Evolutionary conservation across 306 rosid genomes (phyloP), one percentile per base, ranked within the genome.

Genomic region (Rosa persica): DNA sequence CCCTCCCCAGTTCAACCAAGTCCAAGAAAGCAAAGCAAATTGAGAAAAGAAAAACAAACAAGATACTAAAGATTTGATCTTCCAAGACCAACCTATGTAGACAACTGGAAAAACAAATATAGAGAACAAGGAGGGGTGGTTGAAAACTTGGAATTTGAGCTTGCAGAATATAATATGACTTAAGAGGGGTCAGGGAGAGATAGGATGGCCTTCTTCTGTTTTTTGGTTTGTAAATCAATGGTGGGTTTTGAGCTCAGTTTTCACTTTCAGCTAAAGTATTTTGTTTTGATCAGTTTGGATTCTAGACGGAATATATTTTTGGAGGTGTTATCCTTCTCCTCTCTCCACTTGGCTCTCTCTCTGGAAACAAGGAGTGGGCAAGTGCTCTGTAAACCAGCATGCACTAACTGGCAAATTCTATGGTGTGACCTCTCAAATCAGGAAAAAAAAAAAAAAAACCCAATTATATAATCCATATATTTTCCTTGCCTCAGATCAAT

Each of bases 11-110:
- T 73, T 75, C 80, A 72, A 75, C 72, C 83, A 76, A 78, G 78
- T 79, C 62, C 77, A 42, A 67, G 43, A 81, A 67, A 75, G 71
- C 22, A 44, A 54, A 36, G 54, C 55, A 81, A 5, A 36, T 47
- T 47, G 55, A 69, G 42, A 5, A 34, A 6, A 78, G 36, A 39
- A 30, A 10, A 70, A 19, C n/a, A n/a, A n/a, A n/a, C n/a, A 76
- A 64, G 39, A 42, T 20, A 27, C 44, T 16, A 75, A 47, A 23
- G 30, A n/a, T 11, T 19, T 60, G 46, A 71, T 44, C 64, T 60
- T 70, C 76, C 69, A 67, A 82, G 76, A 76, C 84, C 70, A 85
- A 86, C 84, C 83, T 85, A 87, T 86, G 90, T 66, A 79, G 89
- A 88, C 86, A 88, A 87, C 83, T 78, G 80, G 81, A 89, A 89